Conservation (phyloP, 768 basidiomycete genomes). For the Leccinum barrowsii region DNA sequence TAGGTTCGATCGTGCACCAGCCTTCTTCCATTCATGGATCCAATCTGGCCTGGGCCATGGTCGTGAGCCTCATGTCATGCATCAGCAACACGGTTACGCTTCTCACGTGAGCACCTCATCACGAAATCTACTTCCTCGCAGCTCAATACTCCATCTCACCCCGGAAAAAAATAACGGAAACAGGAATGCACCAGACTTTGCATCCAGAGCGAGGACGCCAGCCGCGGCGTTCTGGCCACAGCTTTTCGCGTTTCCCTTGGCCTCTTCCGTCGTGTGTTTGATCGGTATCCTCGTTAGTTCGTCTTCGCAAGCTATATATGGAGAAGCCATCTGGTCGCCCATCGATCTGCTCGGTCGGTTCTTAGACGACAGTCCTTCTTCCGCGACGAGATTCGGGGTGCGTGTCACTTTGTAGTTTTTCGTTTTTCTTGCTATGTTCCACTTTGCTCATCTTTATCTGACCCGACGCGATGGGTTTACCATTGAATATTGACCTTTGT, state of each 20-base stretch:
- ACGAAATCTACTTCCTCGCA: background rate
- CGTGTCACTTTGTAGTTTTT: conserved; percentile 7
- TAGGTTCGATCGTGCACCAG: conserved; percentile 70
- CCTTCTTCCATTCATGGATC: conserved; percentile 62
- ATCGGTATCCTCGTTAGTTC: conserved; percentile 82
- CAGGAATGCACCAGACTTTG: conserved; percentile 76
- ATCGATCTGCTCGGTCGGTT: conserved; percentile 68
- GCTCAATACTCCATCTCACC: conserved; percentile 11
- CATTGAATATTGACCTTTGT: background rate
- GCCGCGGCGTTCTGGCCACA: conserved; percentile 63
- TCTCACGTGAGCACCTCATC: conserved; percentile 48
- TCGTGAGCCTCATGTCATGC: conserved; percentile 68
- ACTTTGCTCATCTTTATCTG: background rate
- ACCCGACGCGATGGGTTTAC: background rate
- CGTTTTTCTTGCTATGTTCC: background rate
- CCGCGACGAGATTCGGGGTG: conserved; percentile 66
- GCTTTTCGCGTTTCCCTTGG: conserved; percentile 65
- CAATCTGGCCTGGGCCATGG: conserved; percentile 73
- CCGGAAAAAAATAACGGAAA: conserved; percentile 1
- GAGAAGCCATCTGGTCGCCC: conserved; percentile 76
- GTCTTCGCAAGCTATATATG: conserved; percentile 71
- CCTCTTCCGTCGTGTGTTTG: conserved; percentile 73
- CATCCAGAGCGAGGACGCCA: conserved; percentile 56
- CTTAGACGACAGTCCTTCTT: conserved; percentile 58
- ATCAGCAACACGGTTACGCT: conserved; percentile 79